phyloP scores from a whole-genome alignment of 2,329 filamentous ascomycete species.

The Xylaria sp. region DNA sequence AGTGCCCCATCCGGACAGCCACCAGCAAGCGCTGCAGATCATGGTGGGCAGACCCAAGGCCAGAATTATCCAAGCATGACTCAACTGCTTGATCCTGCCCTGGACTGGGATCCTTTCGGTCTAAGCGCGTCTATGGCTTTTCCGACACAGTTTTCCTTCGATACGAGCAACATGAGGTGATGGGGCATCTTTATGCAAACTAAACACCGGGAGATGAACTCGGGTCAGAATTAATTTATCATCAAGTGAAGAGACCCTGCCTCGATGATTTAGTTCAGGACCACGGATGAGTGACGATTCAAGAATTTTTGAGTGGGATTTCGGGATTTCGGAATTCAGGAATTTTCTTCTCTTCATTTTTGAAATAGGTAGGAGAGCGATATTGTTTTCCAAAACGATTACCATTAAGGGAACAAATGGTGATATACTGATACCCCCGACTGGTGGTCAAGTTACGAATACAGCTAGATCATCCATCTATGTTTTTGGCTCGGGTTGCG shows the following conservation, averaged over 20 bases:
- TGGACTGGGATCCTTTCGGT: conserved; percentile 94
- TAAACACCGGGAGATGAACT: background rate
- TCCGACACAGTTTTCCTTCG: conserved; percentile 82
- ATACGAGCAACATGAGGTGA: conserved; percentile 65
- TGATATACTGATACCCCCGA: conserved; percentile 42
- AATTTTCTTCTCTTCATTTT: background rate
- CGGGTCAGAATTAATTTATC: background rate
- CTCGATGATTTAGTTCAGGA: background rate
- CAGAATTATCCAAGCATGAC: conserved; percentile 71
- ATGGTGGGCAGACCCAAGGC: conserved; percentile 47
- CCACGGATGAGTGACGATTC: background rate
- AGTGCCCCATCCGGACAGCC: conserved; percentile 54
- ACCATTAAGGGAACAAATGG: conserved; percentile 32
- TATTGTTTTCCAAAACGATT: conserved; percentile 34
- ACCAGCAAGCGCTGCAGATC: conserved; percentile 49
- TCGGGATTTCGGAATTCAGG: too few relatives aligned
- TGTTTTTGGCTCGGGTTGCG: conserved; percentile 30
- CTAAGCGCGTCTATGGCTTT: conserved; percentile 96
- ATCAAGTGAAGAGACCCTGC: conserved; percentile 1
- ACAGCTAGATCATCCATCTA: conserved; percentile 30
- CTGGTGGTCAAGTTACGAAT: conserved; percentile 36
- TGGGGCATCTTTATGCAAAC: background rate
- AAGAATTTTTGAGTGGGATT: background rate
- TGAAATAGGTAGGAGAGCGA: conserved; percentile 21
- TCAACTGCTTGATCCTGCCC: conserved; percentile 77